Base-by-base conservation (phyloP, 2,329 filamentous ascomycete species). In the Colletotrichum aenigma region DNA sequence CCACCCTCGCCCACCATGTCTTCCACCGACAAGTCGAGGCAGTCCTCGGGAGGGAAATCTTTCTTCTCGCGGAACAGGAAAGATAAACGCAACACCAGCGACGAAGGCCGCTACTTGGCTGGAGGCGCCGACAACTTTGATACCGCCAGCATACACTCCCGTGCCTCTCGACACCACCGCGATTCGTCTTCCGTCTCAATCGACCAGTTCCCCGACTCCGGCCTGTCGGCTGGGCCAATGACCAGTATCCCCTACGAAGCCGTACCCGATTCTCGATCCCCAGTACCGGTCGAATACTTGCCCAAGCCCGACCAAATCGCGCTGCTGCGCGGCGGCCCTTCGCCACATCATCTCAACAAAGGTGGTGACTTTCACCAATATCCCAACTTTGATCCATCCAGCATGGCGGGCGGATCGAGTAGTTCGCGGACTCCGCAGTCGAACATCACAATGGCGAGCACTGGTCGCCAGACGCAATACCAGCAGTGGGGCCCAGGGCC, bases 61-160 rank as follows among this genome's bases (percentile, higher is more conserved):
- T 95, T 98, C 88, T 98, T 98, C 88, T 96, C 95, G 81, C 92
- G 96, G 82, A 94, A 93, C 86, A 97, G 95, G 87, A 95, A 93
- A 85, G 89, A 90, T 80, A 92, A 93, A 83, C 91, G 93, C 83
- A 88, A 89, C 80, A 85, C 88, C 77, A 91, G 91, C 83, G 89
- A 91, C 80, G 91, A 93, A 81, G 87, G 88, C 79, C 88, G 88
- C 79, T 89, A 90, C 78, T 81, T 89, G 76, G 85, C 86, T 79
- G 88, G 89, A 70, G 88, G 89, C 69, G 88, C 88, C 79, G 89
- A 94, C 79, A 79, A 83, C 62, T 89, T 91, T 81, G 92, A 94
- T 79, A 89, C 91, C 68, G 86, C 88, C 80, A 93, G 89, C 84
- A 85, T 90, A 80, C 90, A 91, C 78, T 95, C 93, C 81, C 92